Evolutionary conservation across 208 protist genomes (phyloP), one percentile per base, ranked within the genome.

Genomic region (Trypanosomatidae sp.): DNA sequence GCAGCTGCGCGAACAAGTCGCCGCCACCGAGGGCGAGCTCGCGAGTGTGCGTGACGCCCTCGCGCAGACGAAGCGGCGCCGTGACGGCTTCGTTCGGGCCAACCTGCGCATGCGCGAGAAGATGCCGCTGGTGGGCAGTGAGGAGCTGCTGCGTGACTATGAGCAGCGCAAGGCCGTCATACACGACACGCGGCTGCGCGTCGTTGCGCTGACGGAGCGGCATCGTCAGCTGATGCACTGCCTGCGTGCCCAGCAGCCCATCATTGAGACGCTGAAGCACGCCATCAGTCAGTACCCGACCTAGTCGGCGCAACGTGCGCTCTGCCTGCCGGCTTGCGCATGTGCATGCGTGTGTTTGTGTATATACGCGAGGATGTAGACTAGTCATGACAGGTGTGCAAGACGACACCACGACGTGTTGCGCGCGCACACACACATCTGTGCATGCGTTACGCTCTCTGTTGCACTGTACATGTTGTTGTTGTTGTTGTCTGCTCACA

Each of bases 101-200:
- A 97, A 95, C 52, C 59, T 71, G 1, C 61, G 75, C n/a, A 87
- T 97, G 67, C 79, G 86, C 35, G 75, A 97, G 55, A 66, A 85
- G 47, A 92, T 84, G 68, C 93, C 93, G 2, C 78, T 98, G 19
- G 88, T 97, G 6, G 90, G 91, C 35, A 88, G 77, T 7, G 84
- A 95, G 28, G 78, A 93, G n/a, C 71, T 98, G 18, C 68, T 98
- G 10, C 16, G 91, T 4, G 96, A 98, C 63, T 98, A 96, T 47
- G 89, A 98, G 56, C 53, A 63, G 46, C 80, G 94, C 25, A 94
- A 96, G 53, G 70, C 63, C 8, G 58, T 60, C 16, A 89, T 88
- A 28, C 71, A 71, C 25, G 41, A 70, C 11, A 75, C 75, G 38
- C 78, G 83, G 26, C 61, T 79, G 19, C 53, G 66, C 8, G 71